Conservation (phyloP, 306 rosid species). For the Citrullus amarus region DNA sequence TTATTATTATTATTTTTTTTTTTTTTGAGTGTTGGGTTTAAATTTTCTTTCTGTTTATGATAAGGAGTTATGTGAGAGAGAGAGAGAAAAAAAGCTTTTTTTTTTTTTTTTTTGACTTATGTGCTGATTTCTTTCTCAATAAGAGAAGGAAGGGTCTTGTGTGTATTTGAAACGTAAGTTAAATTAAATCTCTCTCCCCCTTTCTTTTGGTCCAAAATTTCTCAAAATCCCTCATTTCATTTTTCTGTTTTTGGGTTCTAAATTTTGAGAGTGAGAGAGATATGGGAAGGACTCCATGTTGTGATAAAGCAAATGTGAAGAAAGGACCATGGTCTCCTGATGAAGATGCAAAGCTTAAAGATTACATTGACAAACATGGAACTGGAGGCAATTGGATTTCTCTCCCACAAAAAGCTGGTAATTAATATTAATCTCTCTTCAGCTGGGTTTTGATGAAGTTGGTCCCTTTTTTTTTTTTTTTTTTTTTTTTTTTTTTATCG, state of each 20-base stretch:
- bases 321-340: slow-evolving; percentile 97
- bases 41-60: slow-evolving; percentile 15
- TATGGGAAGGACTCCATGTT: slow-evolving; percentile 96
- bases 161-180: background rate
- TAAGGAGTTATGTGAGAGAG: slow-evolving; percentile 2
- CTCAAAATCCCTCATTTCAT: background rate
- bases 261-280: slow-evolving; percentile 3
- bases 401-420: slow-evolving; percentile 79
- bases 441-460: background rate
- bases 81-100: background rate
- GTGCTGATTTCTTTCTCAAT: slow-evolving; percentile 23
- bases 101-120: slow-evolving; percentile 35
- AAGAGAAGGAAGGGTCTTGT: background rate
- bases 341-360: slow-evolving; percentile 73
- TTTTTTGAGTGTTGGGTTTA: background rate
- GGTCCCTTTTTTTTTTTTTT: too few relatives aligned
- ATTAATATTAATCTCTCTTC: background rate
- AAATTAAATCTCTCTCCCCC: background rate
- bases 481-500: too few relatives aligned
- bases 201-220: background rate
- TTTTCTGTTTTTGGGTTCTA: background rate
- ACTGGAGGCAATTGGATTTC: slow-evolving; percentile 95
- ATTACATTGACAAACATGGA: slow-evolving; percentile 57
- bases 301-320: slow-evolving; percentile 90
- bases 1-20: too few relatives aligned